A percentile compares a stretch with the other conserved stretches of the same genome.
Evolutionary conservation across 2,329 filamentous ascomycete genomes (phyloP).

Genomic region (Coniochaeta prunicola): DNA sequence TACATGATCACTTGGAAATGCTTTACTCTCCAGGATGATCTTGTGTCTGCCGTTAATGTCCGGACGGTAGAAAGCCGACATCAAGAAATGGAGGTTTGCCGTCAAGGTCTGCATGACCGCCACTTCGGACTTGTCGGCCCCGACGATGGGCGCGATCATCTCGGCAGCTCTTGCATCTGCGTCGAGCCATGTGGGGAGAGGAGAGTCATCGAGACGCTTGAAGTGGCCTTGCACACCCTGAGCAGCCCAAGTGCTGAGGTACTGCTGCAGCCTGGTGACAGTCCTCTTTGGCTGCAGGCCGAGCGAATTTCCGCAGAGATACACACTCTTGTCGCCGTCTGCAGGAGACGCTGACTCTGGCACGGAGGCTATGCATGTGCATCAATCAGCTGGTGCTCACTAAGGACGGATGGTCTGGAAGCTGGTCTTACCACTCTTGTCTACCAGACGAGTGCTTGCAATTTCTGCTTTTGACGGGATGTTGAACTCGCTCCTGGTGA

Average conservation of each 20-base stretch:
- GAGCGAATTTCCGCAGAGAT: constrained; percentile 74
- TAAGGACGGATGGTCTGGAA: neutral
- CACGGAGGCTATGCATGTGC: neutral
- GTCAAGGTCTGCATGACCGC: constrained; percentile 77
- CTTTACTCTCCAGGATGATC: constrained; percentile 73
- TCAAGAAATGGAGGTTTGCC: constrained; percentile 67
- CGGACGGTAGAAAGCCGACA: constrained; percentile 73
- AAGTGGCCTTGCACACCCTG: constrained; percentile 76
- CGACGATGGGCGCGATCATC: constrained; percentile 64
- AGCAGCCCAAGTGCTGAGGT: constrained; percentile 67
- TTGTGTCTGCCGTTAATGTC: constrained; percentile 53
- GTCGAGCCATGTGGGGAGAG: constrained; percentile 57
- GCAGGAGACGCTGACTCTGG: neutral
- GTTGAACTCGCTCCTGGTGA: constrained; percentile 16
- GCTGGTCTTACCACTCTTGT: constrained; percentile 2
- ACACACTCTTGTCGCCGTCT: constrained; percentile 37
- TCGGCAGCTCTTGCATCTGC: constrained; percentile 61
- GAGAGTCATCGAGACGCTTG: constrained; percentile 55
- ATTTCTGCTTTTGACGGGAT: constrained; percentile 18
- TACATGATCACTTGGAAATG: constrained; percentile 77
- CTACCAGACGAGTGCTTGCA: constrained; percentile 13
- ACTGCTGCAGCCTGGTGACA: constrained; percentile 56
- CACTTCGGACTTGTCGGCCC: constrained; percentile 60
- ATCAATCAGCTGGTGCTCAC: neutral
- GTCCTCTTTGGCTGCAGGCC: constrained; percentile 66